Conservation (phyloP, 148 eudicot genomes). For the Diospyros lotus region DNA sequence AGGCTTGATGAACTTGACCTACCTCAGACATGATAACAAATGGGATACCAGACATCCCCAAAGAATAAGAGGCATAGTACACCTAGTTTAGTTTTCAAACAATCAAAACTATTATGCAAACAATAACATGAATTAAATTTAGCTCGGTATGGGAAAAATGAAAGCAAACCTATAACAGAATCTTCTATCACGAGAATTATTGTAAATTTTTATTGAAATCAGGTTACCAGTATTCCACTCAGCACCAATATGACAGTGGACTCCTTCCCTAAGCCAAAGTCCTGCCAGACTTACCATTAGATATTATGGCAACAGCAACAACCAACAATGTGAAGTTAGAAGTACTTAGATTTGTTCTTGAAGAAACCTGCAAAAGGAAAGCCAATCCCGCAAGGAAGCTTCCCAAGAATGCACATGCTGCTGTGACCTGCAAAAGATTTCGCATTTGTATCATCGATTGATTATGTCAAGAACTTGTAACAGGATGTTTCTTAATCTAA, state of each 20-base stretch:
- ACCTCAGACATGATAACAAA: slow-evolving; percentile 99
- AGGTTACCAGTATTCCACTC: slow-evolving; percentile 64
- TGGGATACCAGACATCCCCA: slow-evolving; percentile 52
- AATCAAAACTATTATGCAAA: no score
- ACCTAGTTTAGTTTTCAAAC: no score
- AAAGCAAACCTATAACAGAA: not conserved
- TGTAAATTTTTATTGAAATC: slow-evolving; percentile 6
- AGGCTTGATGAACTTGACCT: not conserved
- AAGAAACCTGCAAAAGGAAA: slow-evolving; percentile 65
- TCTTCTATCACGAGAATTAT: not conserved
- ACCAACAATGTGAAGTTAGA: not conserved
- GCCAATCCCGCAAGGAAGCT: slow-evolving; percentile 57
- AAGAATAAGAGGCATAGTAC: not conserved
- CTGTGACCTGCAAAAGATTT: slow-evolving; percentile 54
- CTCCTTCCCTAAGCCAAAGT: slow-evolving; percentile 38
- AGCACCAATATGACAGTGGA: slow-evolving; percentile 58
- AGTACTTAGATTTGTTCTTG: no score
- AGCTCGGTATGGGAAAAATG: no score
- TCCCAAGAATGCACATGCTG: slow-evolving; percentile 80
- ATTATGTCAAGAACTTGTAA: not conserved
- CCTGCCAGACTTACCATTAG: slow-evolving; percentile 28
- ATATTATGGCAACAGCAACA: not conserved
- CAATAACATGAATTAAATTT: not conserved
- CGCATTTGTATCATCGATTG: no score
- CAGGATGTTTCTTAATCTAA: not conserved